These are phyloP conservation scores for Rosa hybrid DNA, from an alignment of 331 rosid genomes.

Conservation along the genomic window DNA sequence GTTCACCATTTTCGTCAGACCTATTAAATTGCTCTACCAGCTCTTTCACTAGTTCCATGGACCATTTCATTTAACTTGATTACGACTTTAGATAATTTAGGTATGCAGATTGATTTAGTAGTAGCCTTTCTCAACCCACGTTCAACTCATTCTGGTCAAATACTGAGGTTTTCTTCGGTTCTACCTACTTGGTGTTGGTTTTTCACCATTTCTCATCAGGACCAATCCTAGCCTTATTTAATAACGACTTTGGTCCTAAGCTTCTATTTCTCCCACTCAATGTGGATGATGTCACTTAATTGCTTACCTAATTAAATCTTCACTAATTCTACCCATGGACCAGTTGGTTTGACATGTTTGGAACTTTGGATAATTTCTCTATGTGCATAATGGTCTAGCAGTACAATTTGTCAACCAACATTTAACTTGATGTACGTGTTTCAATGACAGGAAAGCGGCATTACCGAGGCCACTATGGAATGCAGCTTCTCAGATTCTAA, in stretches of 20 bases:
- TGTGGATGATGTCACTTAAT: not conserved
- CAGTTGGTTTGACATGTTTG: not conserved
- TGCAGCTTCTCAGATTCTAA: constrained; percentile 83
- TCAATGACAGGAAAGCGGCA: constrained; percentile 56
- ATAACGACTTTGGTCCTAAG: not conserved
- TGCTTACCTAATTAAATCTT: not conserved
- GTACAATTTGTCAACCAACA: not conserved
- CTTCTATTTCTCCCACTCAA: not conserved
- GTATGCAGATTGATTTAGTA: not conserved
- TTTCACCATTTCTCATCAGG: not conserved
- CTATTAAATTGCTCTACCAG: not conserved
- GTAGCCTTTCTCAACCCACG: not conserved
- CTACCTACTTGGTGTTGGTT: not conserved
- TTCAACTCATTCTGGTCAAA: not conserved
- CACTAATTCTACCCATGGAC: not conserved
- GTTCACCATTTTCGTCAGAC: not conserved
- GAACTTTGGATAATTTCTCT: not conserved
- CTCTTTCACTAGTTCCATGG: not conserved
- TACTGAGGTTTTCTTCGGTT: not conserved
- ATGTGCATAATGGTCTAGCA: not conserved
- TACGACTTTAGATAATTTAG: not conserved
- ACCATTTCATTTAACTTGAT: constrained; percentile 2
- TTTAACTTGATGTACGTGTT: not conserved
- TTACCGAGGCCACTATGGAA: constrained; percentile 83
- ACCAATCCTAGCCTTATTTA: not conserved